Evolutionary conservation across 257 asterid genomes (phyloP), one percentile per base, ranked within the genome.

Genomic region (Scutellaria minor): DNA sequence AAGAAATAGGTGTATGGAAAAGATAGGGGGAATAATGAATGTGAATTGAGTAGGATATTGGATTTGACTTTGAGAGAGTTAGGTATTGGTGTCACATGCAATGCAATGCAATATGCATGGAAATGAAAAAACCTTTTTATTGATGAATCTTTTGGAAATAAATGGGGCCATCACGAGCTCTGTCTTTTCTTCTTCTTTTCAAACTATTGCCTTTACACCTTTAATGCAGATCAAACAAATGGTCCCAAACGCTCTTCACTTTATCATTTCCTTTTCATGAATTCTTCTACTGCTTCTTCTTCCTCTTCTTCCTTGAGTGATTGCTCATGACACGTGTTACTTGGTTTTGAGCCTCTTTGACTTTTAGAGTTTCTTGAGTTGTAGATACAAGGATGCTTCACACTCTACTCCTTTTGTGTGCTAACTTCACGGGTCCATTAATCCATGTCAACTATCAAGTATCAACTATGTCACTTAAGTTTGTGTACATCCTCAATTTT

Each of bases 11-110:
- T 11, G 59, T 42, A 53, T 8, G 51, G 61, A 64, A 57, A 55
- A 73, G 68, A 56, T 44, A 54, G 51, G 70, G 18, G 50, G 73
- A 74, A 77, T 54, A 64, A 73, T 66, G 42, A 31, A 31, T 37
- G 75, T 53, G 44, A 24, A 3, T 31, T 31, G 37, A n/a, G 72
- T 57, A 15, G 57, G 57, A 47, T 57, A 45, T 56, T 24, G 75
- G 72, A 64, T 78, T 79, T 86, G 92, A 87, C 91, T 87, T 85
- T 56, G 24, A 31, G 50, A 22, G 53, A 8, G 84, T 75, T 82
- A 75, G 93, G 91, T 85, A 14, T 8, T 10, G 35, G 67, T 24
- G 65, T 87, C 93, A 89, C 93, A 87, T 84, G 90, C 81, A 73
- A 41, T 54, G 66, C 42, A n/a, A n/a, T n/a, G n/a, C n/a, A 53